Evolutionary conservation across 768 basidiomycete species (phyloP), one percentile per base, ranked within the genome.

Genomic region (Lentinula edodes): DNA sequence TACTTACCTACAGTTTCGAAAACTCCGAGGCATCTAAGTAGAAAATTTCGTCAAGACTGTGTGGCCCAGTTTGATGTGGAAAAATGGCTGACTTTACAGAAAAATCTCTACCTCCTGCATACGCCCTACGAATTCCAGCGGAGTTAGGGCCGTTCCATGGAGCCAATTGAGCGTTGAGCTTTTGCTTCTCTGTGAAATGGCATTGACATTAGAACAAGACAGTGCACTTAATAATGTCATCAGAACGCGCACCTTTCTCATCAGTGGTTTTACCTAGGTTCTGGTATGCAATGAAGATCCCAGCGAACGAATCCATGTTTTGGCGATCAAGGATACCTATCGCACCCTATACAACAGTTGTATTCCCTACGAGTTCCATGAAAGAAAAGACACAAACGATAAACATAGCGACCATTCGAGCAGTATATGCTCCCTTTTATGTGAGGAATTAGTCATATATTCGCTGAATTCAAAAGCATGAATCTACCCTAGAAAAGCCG

Each of bases 1-100:
- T 52, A 53, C 32, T n/a, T 36, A n/a, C 88, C 88, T n/a, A 90
- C 89, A 5, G 89, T 91, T 66, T 91, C 89, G 66, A 86, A 91
- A 18, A 91, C 88, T 2, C 89, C 89, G 58, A 91, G 66, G 64
- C 86, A 87, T 70, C 85, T 87, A 64, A 36, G 62, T 28, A 28
- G 32, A 57, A 32, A 52, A 15, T 48, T 34, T 64, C n/a, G n/a
- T 54, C 18, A 41, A 52, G 46, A 43, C 8, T 34, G 13, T 39
- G 18, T 59, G 42, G 8, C 9, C 38, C 20, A 13, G 41, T 23
- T 6, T 28, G 58, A 28, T 28, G 39, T 9, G 2, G 16, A 58
- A 10, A 51, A 32, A 6, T 2, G 1, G 64, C 78, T 58, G 58
- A 90, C 89, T 88, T 89, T 64, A 91, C 70, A 4, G 83, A 80